phyloP scores from a whole-genome alignment of 495 filamentous ascomycete species.

The Rusavskia elegans region DNA sequence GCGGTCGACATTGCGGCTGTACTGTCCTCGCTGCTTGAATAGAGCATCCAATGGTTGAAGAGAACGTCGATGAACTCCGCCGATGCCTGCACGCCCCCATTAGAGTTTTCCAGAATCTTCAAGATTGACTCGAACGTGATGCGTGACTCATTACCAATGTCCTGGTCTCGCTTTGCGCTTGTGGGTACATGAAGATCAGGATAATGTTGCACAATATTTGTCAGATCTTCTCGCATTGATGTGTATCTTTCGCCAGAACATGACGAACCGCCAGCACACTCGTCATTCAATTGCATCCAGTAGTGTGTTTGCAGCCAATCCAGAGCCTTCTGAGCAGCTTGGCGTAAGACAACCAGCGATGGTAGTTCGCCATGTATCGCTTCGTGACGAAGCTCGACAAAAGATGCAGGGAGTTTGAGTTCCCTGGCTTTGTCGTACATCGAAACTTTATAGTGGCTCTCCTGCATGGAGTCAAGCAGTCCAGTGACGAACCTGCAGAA shows the following conservation, averaged over 20 bases:
- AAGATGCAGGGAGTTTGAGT: constrained; percentile 61
- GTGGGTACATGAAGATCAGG: no score
- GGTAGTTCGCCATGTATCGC: constrained; percentile 81
- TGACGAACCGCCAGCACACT: no score
- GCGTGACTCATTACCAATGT: background rate
- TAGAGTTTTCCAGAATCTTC: background rate
- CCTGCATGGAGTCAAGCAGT: constrained; percentile 59
- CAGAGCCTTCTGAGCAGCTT: constrained; percentile 48
- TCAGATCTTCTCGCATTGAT: no score
- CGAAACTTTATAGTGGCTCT: constrained; percentile 49
- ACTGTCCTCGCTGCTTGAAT: no score
- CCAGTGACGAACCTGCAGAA: constrained; percentile 83
- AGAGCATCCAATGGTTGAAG: no score
- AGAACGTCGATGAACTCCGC: no score
- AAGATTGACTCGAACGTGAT: background rate
- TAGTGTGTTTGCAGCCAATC: constrained; percentile 82
- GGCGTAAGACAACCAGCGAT: constrained; percentile 49
- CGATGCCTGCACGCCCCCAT: background rate
- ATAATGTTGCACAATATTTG: no score
- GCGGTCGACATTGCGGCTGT: no score
- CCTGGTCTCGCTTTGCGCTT: no score
- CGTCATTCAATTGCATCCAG: constrained; percentile 33
- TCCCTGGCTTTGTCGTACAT: constrained; percentile 73
- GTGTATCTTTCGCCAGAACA: no score
- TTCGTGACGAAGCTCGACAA: constrained; percentile 82